Base-by-base conservation (phyloP, 371 early-diverging fungal species). In the Mucor velutinosus region DNA sequence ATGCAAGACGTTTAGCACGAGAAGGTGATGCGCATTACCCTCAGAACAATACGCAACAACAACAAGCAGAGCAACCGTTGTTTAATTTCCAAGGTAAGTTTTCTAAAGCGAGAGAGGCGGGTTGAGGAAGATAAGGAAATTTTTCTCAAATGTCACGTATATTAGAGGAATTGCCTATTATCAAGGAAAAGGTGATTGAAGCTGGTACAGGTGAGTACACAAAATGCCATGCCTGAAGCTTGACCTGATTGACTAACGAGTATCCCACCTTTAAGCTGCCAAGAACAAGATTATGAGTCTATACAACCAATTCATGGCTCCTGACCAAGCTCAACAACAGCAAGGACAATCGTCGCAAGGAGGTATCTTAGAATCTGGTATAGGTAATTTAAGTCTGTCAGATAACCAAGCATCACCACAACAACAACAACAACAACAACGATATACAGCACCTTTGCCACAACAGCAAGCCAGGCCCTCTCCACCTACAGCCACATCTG, bases 101-200 rank as follows among this genome's bases (percentile, higher is more conserved):
- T 49, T 49, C 5, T 49, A 3, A 11, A 23, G n/a, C n/a, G n/a
- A n/a, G n/a, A n/a, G n/a, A 10, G 49, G 19, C 3, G n/a, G 19
- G 17, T 0, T 0, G 37, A 11, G 29, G 39, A 32, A 39, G 25
- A 56, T 47, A 58, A 25, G 37, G 35, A 47, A 39, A 25, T 19
- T 30, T 41, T 17, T 56, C 2, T 51, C 21, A 41, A 45, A 27
- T 45, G 41, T 8, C 14, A 19, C 8, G n/a, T 4, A 23, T 58
- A 37, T 33, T 29, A 73, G 75, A 77, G 32, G 78, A 77, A 30
- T 67, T 77, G 25, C 75, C 78, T 33, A 63, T 76, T 19, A 76
- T 78, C 21, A 78, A 78, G 51, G 79, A 74, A 64, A 75, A 73
- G 30, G 72, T 78, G 32, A 78, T 76, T 43, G 76, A 78, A 35